Evolutionary conservation across 164 flowering plant genomes (phyloP).

Genomic region (Umbilicus rupestris): DNA sequence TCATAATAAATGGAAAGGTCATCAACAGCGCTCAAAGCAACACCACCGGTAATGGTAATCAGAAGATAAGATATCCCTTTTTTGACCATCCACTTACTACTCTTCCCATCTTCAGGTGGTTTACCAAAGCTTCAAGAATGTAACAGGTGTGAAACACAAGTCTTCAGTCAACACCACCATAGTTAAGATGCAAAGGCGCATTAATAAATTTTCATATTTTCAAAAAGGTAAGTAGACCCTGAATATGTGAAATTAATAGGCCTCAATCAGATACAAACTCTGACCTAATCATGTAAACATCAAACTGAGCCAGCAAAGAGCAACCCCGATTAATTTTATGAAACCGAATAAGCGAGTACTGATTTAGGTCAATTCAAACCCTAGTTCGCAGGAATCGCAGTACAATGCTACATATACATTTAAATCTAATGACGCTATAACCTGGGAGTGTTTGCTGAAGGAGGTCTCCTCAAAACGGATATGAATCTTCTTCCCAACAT

Average conservation of each 20-base stretch:
- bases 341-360: not conserved
- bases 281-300: not conserved
- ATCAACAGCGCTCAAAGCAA: constrained; percentile 81
- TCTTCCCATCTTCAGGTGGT: constrained; percentile 28
- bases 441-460: not conserved
- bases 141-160: not conserved
- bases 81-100: constrained; percentile 31
- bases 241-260: no score
- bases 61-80: constrained; percentile 54
- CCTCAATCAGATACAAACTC: not conserved
- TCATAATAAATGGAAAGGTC: constrained; percentile 66
- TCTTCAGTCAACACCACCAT: not conserved
- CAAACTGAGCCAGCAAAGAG: not conserved
- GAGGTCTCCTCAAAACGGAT: not conserved
- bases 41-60: constrained; percentile 69
- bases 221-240: not conserved
- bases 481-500: constrained; percentile 5
- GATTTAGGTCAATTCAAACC: not conserved
- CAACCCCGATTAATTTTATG: not conserved
- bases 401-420: not conserved
- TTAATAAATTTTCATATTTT: not conserved
- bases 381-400: not conserved
- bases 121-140: constrained; percentile 23
- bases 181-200: not conserved
- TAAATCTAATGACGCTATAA: not conserved